Base-by-base conservation (phyloP, 805 yeast species). In the Candida xiaguanensis region DNA sequence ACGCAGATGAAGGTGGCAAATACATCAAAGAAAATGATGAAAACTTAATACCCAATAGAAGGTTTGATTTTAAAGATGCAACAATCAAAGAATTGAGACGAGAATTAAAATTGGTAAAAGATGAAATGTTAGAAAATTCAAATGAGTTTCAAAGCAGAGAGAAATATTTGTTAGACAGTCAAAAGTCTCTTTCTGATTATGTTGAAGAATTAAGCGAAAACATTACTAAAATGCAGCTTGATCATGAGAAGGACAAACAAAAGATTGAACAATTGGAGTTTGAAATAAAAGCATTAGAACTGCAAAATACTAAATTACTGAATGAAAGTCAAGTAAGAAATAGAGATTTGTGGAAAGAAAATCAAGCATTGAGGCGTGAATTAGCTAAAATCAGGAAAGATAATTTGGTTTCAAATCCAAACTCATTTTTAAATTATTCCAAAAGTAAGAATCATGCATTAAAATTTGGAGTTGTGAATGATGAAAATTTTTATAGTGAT, bases 91-190 rank as follows among this genome's bases (percentile, higher is more conserved):
- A 25, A 3, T 17, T 34, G 12, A 4, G 36, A 17, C 15, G 8
- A 2, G 30, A 34, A 16, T 5, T 34, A 3, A 25, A 34, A 11
- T 7, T 15, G 11, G 3, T 24, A 2, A 34, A 34, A 25, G 30
- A 34, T 5, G 24, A 34, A 12, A 23, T 12, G 12, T 11, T 24
- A 15, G 30, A 34, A 6, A 17, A 24, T 16, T 4, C 26, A 4
- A 15, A 22, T 15, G 36, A 34, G 23, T 34, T 34, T 34, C 36
- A 25, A 34, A 34, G 16, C 9, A 6, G 36, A 7, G 36, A 34
- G 15, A 24, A 24, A 34, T 34, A 15, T 34, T n/a, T 34, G 7
- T 16, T 34, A 24, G 23, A 34, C 3, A 20, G 24, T 16, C n/a
- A 18, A 18, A 31, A 31, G 9, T 20, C 24, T 20, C 24, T 20